phyloP scores from a whole-genome alignment of 768 basidiomycete species.

The Pleurotus cornucopiae region DNA sequence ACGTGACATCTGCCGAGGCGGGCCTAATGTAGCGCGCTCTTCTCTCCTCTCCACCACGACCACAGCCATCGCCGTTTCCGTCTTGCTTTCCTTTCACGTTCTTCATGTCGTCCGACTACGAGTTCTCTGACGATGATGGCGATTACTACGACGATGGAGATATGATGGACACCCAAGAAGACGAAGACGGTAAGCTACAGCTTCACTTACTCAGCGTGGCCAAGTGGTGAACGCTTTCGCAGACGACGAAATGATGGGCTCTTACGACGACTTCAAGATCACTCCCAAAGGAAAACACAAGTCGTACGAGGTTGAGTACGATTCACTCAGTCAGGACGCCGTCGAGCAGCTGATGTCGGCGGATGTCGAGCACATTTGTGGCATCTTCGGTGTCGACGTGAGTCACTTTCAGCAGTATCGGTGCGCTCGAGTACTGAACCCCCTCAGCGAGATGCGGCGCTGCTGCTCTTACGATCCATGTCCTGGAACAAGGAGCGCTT shows the following conservation, averaged over 20 bases:
- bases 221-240: slow-evolving; percentile 14
- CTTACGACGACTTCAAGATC: slow-evolving; percentile 61
- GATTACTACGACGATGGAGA: slow-evolving; percentile 65
- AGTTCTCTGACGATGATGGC: slow-evolving; percentile 63
- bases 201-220: slow-evolving; percentile 5
- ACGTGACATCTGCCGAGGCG: no score
- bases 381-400: slow-evolving; percentile 87
- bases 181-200: slow-evolving; percentile 25
- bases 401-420: slow-evolving; percentile 27
- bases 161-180: slow-evolving; percentile 63
- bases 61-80: not conserved
- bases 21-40: no score
- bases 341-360: slow-evolving; percentile 75
- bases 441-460: slow-evolving; percentile 59
- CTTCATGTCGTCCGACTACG: slow-evolving; percentile 60
- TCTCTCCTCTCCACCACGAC: not conserved
- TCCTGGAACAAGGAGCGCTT: slow-evolving; percentile 96
- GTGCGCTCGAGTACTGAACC: slow-evolving; percentile 6
- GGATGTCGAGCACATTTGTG: slow-evolving; percentile 83
- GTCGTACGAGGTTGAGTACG: slow-evolving; percentile 83
- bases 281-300: slow-evolving; percentile 53
- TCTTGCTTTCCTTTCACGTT: not conserved
- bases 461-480: slow-evolving; percentile 76
- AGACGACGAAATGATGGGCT: slow-evolving; percentile 66
- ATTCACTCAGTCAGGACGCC: slow-evolving; percentile 64